Evolutionary conservation across 139 green algal genomes (phyloP), one percentile per base, ranked within the genome.

Genomic region (Closterium sp.): DNA sequence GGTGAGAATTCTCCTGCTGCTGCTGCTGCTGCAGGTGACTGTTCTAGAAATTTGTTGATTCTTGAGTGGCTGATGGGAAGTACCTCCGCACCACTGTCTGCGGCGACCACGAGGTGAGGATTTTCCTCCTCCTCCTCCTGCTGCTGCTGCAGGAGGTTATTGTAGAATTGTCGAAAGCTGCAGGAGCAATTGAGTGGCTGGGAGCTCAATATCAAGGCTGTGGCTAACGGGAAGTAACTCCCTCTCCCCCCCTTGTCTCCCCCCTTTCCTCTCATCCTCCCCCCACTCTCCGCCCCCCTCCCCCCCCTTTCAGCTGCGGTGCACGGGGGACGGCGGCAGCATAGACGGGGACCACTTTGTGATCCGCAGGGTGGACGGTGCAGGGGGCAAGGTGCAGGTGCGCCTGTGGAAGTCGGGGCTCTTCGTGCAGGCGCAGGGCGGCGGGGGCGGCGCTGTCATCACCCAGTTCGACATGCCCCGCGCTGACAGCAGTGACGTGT

Each of bases 181-280:
- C 89, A 64, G 16, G 89, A 87, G 21, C 89, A 89, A 3, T 31
- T 92, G 5, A 81, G 89, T 19, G 89, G 89, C 38, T 88, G 76
- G 81, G 32, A 89, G 25, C 12, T 92, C 21, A 28, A 89, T 30
- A 4, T 92, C 84, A 23, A 92, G 89, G 90, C 89, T 16, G 89
- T 87, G 19, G 43, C 76, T 7, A 92, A 30, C 21, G 30, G 76
- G 25, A 33, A 87, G n/a, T 91, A 38, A 2, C 34, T 91, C 38
- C 38, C 38, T 1, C 38, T 66, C 38, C 5, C 38, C 38, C n/a
- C n/a, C n/a, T n/a, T n/a, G n/a, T n/a, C 36, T 19, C 36, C 38
- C 5, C 21, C 38, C 38, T 10, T 12, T 66, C 7, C 21, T 66
- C 38, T 12, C 3, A 10, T 28, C 25, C 55, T 19, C 55, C 0